phyloP scores from a whole-genome alignment of 345 rosid genomes.

The Carallia brachiata region DNA sequence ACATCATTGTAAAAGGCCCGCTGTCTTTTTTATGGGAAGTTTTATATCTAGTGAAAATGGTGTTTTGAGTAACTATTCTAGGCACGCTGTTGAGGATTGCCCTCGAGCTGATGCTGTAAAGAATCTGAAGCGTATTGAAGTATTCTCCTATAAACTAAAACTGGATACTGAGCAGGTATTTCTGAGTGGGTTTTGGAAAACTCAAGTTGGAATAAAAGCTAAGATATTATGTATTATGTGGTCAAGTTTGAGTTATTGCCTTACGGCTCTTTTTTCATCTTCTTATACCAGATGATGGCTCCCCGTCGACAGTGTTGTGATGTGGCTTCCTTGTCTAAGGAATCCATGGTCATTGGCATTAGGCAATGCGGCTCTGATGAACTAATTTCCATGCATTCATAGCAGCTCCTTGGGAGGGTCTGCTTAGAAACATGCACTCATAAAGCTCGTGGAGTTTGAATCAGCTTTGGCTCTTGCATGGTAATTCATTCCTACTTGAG shows the following conservation, averaged over 20 bases:
- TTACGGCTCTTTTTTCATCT: not conserved
- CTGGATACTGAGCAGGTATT: conserved; percentile 58
- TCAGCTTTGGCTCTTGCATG: conserved; percentile 1
- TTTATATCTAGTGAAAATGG: conserved; percentile 44
- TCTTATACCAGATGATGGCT: conserved; percentile 46
- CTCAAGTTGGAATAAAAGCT: conserved; percentile 1
- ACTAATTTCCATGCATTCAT: conserved; percentile 57
- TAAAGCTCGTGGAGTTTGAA: conserved; percentile 12
- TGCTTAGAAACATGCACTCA: conserved; percentile 10
- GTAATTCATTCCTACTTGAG: conserved; percentile 8
- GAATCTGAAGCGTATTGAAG: conserved; percentile 43
- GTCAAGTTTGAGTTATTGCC: not conserved
- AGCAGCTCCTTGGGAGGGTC: conserved; percentile 17
- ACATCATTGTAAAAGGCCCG: conserved; percentile 65
- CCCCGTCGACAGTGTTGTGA: conserved; percentile 76
- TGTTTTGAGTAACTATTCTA: conserved; percentile 56
- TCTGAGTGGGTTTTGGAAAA: not conserved
- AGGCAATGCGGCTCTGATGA: conserved; percentile 56
- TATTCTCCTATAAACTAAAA: conserved; percentile 50
- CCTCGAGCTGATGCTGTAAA: conserved; percentile 38
- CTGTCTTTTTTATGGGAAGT: conserved; percentile 56
- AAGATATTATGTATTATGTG: not conserved
- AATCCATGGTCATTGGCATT: conserved; percentile 52
- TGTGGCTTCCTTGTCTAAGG: conserved; percentile 41
- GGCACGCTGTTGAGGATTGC: conserved; percentile 48